Conservation (phyloP, 2,329 filamentous ascomycete species). For the Phyllosticta citriasiana region DNA sequence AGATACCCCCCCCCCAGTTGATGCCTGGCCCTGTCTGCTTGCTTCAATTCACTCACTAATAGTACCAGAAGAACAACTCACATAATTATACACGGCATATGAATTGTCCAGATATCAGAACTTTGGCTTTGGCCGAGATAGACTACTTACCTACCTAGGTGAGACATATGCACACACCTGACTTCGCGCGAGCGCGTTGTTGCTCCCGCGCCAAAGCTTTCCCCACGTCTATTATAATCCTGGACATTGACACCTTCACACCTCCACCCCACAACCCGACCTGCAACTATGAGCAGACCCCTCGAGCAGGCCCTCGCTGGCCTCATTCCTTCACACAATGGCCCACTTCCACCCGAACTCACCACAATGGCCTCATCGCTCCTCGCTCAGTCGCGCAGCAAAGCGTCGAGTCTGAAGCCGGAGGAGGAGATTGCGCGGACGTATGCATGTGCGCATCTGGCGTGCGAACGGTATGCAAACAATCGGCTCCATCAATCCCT, state of each 20-base stretch:
- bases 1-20: not conserved
- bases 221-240: not conserved
- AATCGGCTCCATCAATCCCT: slow-evolving; percentile 13
- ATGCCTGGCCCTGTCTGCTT: not conserved
- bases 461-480: slow-evolving; percentile 62
- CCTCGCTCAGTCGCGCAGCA: slow-evolving; percentile 69
- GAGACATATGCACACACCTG: not conserved
- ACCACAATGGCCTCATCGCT: slow-evolving; percentile 62
- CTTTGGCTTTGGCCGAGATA: not conserved
- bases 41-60: not conserved
- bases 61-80: not conserved
- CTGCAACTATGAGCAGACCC: slow-evolving; percentile 53
- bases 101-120: not conserved
- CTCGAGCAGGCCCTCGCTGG: slow-evolving; percentile 65
- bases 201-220: not conserved
- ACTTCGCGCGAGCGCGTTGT: not conserved
- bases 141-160: no score
- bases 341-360: slow-evolving; percentile 57
- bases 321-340: slow-evolving; percentile 62
- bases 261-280: not conserved
- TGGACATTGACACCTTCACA: not conserved
- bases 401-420: slow-evolving; percentile 65
- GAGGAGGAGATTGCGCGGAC: slow-evolving; percentile 81
- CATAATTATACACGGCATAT: not conserved
- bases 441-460: slow-evolving; percentile 80